Percentiles rank a stretch among this genome's conserved stretches.
Evolutionary conservation across 75 land plant genomes (phyloP).

Genomic region (Cupressus sempervirens): DNA sequence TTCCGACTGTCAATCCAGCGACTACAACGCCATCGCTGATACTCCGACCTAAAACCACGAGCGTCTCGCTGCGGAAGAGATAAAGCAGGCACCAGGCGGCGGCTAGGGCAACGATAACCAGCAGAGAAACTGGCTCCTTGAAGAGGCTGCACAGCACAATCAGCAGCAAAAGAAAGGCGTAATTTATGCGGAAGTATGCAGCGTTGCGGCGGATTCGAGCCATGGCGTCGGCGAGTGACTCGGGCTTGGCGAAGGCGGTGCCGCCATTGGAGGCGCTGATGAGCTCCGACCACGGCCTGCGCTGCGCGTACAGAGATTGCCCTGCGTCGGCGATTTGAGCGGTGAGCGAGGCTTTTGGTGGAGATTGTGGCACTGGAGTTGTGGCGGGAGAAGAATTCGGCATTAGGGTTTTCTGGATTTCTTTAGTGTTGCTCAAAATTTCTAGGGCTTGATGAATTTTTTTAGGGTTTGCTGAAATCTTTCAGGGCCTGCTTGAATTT

Average conservation of each 20-base stretch:
- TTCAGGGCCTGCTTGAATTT: no score
- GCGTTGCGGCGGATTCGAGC: slow-evolving; percentile 39
- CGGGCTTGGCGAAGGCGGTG: slow-evolving; percentile 41
- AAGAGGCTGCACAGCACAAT: slow-evolving; percentile 41
- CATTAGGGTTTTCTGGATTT: no score
- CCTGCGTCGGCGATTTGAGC: not conserved
- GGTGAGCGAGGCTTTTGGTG: not conserved
- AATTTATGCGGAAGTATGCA: slow-evolving; percentile 56
- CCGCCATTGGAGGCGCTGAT: slow-evolving; percentile 15
- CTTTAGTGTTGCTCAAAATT: no score
- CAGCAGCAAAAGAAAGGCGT: slow-evolving; percentile 29
- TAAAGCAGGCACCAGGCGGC: slow-evolving; percentile 53
- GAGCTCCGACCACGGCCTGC: slow-evolving; percentile 61
- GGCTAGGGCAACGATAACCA: slow-evolving; percentile 33
- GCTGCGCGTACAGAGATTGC: slow-evolving; percentile 15
- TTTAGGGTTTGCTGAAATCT: no score
- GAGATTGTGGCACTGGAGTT: not conserved
- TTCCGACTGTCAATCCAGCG: slow-evolving; percentile 22
- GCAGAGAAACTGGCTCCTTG: slow-evolving; percentile 42
- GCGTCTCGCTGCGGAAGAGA: slow-evolving; percentile 40
- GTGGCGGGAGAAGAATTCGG: not conserved
- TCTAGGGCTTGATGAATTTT: no score
- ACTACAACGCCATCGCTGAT: slow-evolving; percentile 36
- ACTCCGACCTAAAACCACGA: slow-evolving; percentile 22
- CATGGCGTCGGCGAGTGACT: slow-evolving; percentile 33